Base-by-base conservation (phyloP, 495 filamentous ascomycete genomes). In the Copromyces sp. region DNA sequence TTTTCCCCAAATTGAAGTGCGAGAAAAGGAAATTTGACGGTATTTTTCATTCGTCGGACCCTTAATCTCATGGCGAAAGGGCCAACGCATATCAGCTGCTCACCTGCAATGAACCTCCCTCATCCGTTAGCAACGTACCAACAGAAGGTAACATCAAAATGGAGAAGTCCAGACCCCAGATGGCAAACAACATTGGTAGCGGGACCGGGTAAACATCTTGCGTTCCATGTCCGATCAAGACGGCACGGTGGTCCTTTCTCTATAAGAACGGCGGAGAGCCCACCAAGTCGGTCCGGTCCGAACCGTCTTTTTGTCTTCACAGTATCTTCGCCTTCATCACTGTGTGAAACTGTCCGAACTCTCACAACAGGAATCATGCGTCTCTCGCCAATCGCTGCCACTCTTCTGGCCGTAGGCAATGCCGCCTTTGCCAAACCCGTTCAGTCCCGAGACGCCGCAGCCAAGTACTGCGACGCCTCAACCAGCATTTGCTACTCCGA, bases 401-500 rank as follows among this genome's bases (percentile, higher is more conserved):
- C 78, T 65, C 65, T 72, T 9, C 45, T 81, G 59, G 76, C 75
- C 47, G 70, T 81, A 20, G 68, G 76, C 61, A 72, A 71, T 69
- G 17, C 68, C 3, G 77, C 44, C 68, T 14, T 74, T 24, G 74
- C 71, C 38, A 74, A 65, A 32, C 79, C 78, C 16, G 53, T 79
- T 24, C 73, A 76, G 35, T 73, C 77, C n/a, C 32, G 73, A 40
- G 74, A 73, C 4, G 71, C 65, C 3, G 69, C 76, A 7, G 75
- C 71, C 70, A 77, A 81, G 70, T 79, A 75, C 44, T 82, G 80
- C 75, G 81, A 83, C 53, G 73, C 77, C 20, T 71, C 70, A 1
- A 78, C 80, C 39, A 75, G 47, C 16, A 75, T 83, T 29, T 82
- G 81, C 76, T 83, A 80, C 71, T 79, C 81, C 61, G 81, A 82